Percentiles rank a stretch among this genome's conserved stretches.
Conservation (phyloP, 2,329 filamentous ascomycete genomes). For the Fusarium paranaense region DNA sequence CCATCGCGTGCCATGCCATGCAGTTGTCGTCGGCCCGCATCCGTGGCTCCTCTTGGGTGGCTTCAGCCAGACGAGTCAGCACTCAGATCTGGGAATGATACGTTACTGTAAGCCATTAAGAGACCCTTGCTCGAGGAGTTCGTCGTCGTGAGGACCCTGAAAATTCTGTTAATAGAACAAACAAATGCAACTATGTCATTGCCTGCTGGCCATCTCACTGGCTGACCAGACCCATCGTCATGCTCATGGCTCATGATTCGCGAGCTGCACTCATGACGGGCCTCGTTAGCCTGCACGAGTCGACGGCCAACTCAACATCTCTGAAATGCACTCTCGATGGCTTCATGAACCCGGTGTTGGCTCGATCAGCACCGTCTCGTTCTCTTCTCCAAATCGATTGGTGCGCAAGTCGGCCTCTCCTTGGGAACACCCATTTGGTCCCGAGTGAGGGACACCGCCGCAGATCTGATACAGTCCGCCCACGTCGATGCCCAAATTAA, state of each 20-base stretch:
- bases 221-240: neutral
- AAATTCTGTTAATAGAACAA: constrained; percentile 6
- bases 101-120: constrained; percentile 25
- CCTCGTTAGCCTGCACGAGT: neutral
- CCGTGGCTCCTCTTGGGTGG: constrained; percentile 16
- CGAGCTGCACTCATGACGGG: neutral
- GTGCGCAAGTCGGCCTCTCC: constrained; percentile 23
- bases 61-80: constrained; percentile 27
- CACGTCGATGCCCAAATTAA: constrained; percentile 19
- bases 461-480: constrained; percentile 18
- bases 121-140: constrained; percentile 21
- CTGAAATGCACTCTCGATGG: constrained; percentile 2
- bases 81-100: constrained; percentile 31
- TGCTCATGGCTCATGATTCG: neutral
- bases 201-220: neutral
- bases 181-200: constrained; percentile 25
- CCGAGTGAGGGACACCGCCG: neutral
- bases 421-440: neutral
- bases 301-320: neutral
- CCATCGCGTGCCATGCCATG: constrained; percentile 20
- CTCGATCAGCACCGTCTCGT: constrained; percentile 18
- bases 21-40: constrained; percentile 16
- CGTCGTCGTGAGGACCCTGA: constrained; percentile 8
- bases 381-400: constrained; percentile 20
- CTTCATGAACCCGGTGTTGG: neutral